Percentiles rank a stretch among this genome's conserved stretches.
These are phyloP conservation scores for Rosa hybrid DNA, from an alignment of 331 rosid species.

Conservation along the genomic window DNA sequence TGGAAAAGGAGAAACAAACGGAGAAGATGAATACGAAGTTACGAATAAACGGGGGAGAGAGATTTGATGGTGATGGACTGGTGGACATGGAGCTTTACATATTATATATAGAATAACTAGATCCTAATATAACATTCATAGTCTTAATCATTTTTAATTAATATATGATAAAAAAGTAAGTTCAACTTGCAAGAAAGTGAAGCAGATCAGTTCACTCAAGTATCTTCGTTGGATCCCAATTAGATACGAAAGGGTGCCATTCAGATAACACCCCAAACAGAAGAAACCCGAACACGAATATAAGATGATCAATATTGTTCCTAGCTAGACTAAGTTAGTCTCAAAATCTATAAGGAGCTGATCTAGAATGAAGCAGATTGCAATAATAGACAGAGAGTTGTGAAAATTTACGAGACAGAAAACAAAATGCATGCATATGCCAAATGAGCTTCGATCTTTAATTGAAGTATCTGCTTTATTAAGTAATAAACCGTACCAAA, in stretches of 20 bases:
- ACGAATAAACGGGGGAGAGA: too few species aligned
- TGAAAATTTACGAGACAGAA: neutral
- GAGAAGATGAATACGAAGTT: too few species aligned
- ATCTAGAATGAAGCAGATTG: neutral
- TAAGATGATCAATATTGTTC: too few species aligned
- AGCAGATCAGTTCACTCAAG: neutral
- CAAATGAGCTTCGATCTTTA: neutral
- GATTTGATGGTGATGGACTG: too few species aligned
- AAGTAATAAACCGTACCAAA: neutral
- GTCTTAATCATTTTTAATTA: neutral
- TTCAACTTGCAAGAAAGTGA: conserved; percentile 11
- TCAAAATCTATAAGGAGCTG: neutral
- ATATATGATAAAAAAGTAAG: neutral
- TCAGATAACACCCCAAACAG: neutral
- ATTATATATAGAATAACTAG: too few species aligned
- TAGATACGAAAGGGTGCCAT: neutral
- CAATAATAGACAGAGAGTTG: neutral
- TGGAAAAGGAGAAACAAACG: too few species aligned
- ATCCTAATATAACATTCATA: too few species aligned
- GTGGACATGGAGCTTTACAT: too few species aligned
- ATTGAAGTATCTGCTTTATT: neutral
- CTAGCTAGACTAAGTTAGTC: neutral
- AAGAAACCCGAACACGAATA: neutral
- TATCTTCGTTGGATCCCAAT: neutral
- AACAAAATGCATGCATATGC: neutral